phyloP scores from a whole-genome alignment of 768 basidiomycete species.

The Naganishia vaughanmartiniae region DNA sequence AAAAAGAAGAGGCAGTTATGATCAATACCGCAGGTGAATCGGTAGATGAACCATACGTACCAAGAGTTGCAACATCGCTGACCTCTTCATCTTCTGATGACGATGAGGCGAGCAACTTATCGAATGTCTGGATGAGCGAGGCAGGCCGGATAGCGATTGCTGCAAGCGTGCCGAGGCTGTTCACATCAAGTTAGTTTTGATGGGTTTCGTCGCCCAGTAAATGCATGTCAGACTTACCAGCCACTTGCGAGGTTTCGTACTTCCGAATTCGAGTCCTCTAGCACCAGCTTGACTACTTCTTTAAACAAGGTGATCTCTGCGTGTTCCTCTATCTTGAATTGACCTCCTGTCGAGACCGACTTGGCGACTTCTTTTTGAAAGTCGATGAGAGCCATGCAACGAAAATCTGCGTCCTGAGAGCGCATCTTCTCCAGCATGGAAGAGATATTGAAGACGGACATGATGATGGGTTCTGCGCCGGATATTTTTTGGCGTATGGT shows the following conservation, averaged over 20 bases:
- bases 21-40: constrained; percentile 31
- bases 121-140: constrained; percentile 39
- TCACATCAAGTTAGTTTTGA: background rate
- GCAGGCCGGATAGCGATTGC: constrained; percentile 21
- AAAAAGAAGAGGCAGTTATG: constrained; percentile 14
- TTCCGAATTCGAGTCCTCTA: constrained; percentile 90
- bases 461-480: background rate
- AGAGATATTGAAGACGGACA: constrained; percentile 17
- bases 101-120: constrained; percentile 82
- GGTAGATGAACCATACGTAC: constrained; percentile 53
- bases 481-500: background rate
- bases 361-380: constrained; percentile 51
- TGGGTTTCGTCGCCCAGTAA: background rate
- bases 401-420: constrained; percentile 22
- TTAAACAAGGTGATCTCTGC: constrained; percentile 80
- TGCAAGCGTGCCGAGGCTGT: constrained; percentile 20
- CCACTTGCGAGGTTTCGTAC: constrained; percentile 97
- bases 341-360: background rate
- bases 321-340: constrained; percentile 75
- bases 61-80: constrained; percentile 88
- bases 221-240: constrained; percentile 61
- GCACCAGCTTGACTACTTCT: constrained; percentile 75
- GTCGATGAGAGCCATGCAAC: constrained; percentile 96
- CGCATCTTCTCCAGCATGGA: constrained; percentile 23
- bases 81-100: constrained; percentile 85